Evolutionary conservation across 2,329 filamentous ascomycete species (phyloP), one percentile per base, ranked within the genome.

Genomic region (Beauveria medogensis): DNA sequence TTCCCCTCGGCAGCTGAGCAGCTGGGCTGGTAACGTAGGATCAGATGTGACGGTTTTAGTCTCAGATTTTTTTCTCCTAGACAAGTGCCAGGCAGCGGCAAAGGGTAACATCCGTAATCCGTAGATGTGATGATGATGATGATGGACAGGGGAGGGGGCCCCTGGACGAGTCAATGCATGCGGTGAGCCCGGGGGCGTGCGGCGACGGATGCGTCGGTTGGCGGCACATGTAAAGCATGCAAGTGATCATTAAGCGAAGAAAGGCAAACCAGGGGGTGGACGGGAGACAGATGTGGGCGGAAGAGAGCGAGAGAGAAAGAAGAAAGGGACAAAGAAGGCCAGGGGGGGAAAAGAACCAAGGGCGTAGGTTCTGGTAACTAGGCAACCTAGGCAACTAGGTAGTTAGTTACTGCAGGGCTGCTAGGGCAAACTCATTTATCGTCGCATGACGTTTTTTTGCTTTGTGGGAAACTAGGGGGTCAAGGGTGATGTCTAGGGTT

Each of bases 401-500:
- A 28, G 28, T 1, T 16, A 37, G 34, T 37, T 37, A 26, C 44
- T 50, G 56, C 56, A 59, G 56, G 56, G 56, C 37, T 59, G 37
- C 47, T 51, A 51, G 47, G 56, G 47, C 37, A 37, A 59, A 52
- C 56, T 44, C 34, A 34, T 58, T 51, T 26, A 34, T 37, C 34
- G 34, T 37, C 34, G 34, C 34, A 37, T 43, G 16, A 44, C 5
- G 8, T 44, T 55, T 55, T 55, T 44, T 20, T 20, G 8, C 16
- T 53, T 55, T 22, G 44, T 22, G 16, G 26, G 10, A 30, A 46
- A 24, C 46, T 43, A 51, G 46, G 55, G 55, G 6, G 40, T 44
- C 55, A 43, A 58, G 55, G 55, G 55, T 51, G 30, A 22, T 34
- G 24, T 22, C 56, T 52, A 52, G 56, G 56, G 56, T 58, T 28